Evolutionary conservation across 768 basidiomycete species (phyloP), one percentile per base, ranked within the genome.

Genomic region (Trametopsis cervina): DNA sequence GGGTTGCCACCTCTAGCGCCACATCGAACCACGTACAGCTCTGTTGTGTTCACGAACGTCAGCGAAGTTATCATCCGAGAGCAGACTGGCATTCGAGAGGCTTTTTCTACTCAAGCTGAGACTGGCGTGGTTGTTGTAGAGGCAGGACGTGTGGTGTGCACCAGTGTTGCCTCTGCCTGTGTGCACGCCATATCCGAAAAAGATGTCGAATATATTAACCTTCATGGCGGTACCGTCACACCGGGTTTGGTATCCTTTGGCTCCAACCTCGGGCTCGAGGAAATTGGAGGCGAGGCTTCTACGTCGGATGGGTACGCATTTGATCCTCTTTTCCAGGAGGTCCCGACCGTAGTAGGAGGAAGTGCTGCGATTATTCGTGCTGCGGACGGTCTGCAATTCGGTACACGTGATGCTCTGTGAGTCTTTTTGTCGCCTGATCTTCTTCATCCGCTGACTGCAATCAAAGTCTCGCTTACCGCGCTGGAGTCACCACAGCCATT

Each of bases 311-410:
- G 77, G 0, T 54, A 56, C n/a, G 69, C 69, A 1, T 65, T 71
- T 6, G 83, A 83, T 54, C 74, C 78, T 13, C 47, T 67, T 53
- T 39, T 62, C 49, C 54, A 49, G 35, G 26, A 45, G 9, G 59
- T 69, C 11, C 75, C 75, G 7, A 49, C 47, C 2, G 52, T 76
- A 27, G 48, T 69, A 12, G 63, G 56, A 2, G 69, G 64, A 0
- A 62, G 62, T 22, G 66, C 64, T 24, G 63, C 69, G 2, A 60
- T 76, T n/a, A 66, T 77, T 20, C 72, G 72, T 26, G 90, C 85
- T 7, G 75, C 75, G 3, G 89, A 93, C 59, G 89, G 90, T 0
- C 70, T 88, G 25, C 74, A 76, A 50, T 89, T 85, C 57, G 72
- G 71, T 1, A 76, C 81, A 15, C 77, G 80, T 9, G 73, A 80